phyloP scores from a whole-genome alignment of 2,329 filamentous ascomycete species.

The Elsinoe perseae region DNA sequence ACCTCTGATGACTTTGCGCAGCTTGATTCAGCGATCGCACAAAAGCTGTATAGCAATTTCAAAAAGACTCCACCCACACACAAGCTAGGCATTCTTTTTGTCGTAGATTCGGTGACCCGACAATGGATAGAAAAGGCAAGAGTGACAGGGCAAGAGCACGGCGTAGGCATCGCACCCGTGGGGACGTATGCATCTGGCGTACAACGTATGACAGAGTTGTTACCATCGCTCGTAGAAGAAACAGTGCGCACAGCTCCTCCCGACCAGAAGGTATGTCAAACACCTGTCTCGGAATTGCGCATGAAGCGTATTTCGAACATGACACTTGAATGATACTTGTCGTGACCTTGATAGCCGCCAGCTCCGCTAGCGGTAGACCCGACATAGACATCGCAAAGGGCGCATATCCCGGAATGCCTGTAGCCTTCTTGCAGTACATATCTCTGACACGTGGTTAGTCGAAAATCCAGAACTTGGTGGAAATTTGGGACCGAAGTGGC shows the following conservation, averaged over 20 bases:
- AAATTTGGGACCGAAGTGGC: slow-evolving; percentile 94
- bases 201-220: slow-evolving; percentile 89
- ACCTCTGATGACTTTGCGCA: slow-evolving; percentile 37
- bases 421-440: background rate
- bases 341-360: background rate
- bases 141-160: slow-evolving; percentile 65
- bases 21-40: slow-evolving; percentile 91
- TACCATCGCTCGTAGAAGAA: slow-evolving; percentile 92
- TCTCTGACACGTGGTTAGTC: slow-evolving; percentile 52
- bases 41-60: slow-evolving; percentile 95
- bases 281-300: background rate
- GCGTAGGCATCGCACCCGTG: slow-evolving; percentile 73
- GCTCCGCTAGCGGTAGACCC: background rate
- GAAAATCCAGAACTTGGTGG: slow-evolving; percentile 89
- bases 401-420: background rate
- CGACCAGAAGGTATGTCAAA: slow-evolving; percentile 87
- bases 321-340: background rate
- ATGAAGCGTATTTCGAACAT: background rate
- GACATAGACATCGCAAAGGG: background rate
- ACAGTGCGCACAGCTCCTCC: slow-evolving; percentile 79
- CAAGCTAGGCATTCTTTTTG: slow-evolving; percentile 98
- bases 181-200: slow-evolving; percentile 93
- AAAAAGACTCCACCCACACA: slow-evolving; percentile 90
- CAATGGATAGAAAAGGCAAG: slow-evolving; percentile 97
- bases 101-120: slow-evolving; percentile 98